Conservation (phyloP, 768 basidiomycete species). For the Mycena epipterygia region DNA sequence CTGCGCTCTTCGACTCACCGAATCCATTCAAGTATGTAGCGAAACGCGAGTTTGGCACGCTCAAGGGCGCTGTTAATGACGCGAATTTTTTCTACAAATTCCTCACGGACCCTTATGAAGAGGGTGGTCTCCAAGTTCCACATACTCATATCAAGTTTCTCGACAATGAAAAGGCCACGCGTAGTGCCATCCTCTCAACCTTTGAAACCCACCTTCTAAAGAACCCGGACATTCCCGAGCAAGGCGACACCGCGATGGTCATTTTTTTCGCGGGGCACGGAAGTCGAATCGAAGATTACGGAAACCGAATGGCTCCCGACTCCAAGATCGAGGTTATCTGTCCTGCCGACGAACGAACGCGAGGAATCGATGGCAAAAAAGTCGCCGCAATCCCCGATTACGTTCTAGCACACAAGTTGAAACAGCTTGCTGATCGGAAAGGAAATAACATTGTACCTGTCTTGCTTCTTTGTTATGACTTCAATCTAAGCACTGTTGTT, state of each 20-base stretch:
- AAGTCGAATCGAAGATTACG: neutral
- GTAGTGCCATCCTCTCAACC: neutral
- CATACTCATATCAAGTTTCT: neutral
- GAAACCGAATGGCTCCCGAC: neutral
- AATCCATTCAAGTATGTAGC: neutral
- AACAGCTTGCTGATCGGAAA: constrained; percentile 9
- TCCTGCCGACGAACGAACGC: constrained; percentile 10
- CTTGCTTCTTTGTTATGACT: neutral
- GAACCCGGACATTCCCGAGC: constrained; percentile 4
- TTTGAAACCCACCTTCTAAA: constrained; percentile 7
- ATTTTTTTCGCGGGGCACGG: constrained; percentile 19
- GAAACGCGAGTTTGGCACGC: neutral
- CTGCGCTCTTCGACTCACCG: neutral
- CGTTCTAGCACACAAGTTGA: neutral
- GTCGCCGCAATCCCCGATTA: constrained; percentile 22
- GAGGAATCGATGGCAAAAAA: neutral
- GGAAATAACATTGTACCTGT: constrained; percentile 13
- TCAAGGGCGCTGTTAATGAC: constrained; percentile 1
- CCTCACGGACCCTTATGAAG: neutral
- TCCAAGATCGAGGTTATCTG: constrained; percentile 4
- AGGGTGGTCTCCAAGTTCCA: neutral
- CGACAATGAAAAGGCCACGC: neutral
- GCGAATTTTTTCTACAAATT: neutral
- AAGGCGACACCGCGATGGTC: constrained; percentile 11
- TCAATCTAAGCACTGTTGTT: too few relatives aligned